Base-by-base conservation (phyloP, 805 yeast genomes). In the Candida xyloterini region DNA sequence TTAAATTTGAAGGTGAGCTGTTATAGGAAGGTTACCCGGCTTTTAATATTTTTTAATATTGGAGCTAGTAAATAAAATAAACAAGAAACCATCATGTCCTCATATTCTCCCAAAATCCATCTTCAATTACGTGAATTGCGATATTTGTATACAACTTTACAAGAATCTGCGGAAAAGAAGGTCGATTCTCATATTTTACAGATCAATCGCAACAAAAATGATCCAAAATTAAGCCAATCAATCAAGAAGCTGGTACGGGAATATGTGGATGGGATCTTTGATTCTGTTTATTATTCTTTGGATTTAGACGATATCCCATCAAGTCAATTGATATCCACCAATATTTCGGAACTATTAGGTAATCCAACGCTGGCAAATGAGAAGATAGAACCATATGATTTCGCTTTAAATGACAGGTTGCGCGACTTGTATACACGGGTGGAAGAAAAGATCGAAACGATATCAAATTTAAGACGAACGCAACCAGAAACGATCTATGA, bases 341-440 rank as follows among this genome's bases (percentile, higher is more conserved):
- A 4, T 4, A 18, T 23, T 23, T 11, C n/a, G n/a, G 25, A 7
- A 10, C n/a, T 23, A 23, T 11, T 23, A 4, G 7, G 7, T 7
- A 23, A 23, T 23, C 25, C 25, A 11, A 4, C 25, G 10, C 25
- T 10, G n/a, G n/a, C n/a, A 10, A 45, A 50, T 38, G 53, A 50
- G 41, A 72, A 72, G 42, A 70, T 78, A 7, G 93, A 82, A 55
- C 88, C 90, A 1, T 84, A 82, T 58, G 91, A 86, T 53, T 61
- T 73, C 27, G 79, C 72, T 14, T 59, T 84, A 43, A 81, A 83
- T 57, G 79, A 75, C 42, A 57, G 68, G 40, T 71, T 85, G 21
- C 66, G 91, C 33, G 66, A 70, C 34, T 50, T 76, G 34, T 75
- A 84, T 46, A 70, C 70, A 34, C 68, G 72, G 27, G 80, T 84